A percentile compares a stretch with the other conserved stretches of the same genome.
phyloP scores from a whole-genome alignment of 1,139 yeast genomes.

The Kodamaea derodonti region DNA sequence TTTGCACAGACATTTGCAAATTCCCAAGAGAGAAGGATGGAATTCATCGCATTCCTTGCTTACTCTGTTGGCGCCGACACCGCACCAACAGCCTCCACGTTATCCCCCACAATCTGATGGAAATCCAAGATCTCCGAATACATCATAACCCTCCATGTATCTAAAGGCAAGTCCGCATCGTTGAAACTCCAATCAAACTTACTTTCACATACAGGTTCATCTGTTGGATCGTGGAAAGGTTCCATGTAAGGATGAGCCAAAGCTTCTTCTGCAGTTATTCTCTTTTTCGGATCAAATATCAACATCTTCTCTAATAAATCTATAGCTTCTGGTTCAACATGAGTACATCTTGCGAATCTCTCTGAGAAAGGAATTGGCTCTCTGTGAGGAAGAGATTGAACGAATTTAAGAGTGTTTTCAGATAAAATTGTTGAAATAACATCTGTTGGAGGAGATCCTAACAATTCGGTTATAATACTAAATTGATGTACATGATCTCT shows the following conservation, averaged over 20 bases:
- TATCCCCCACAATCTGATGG: constrained; percentile 66
- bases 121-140: constrained; percentile 94
- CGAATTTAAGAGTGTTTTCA: constrained; percentile 91
- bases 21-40: no score
- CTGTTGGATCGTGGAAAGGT: constrained; percentile 98
- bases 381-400: constrained; percentile 86
- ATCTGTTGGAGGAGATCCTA: constrained; percentile 95
- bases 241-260: constrained; percentile 88
- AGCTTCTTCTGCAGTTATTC: constrained; percentile 91
- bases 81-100: neutral
- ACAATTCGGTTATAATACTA: constrained; percentile 88
- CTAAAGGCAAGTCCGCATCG: constrained; percentile 96
- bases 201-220: constrained; percentile 91
- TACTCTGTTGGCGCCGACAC: no score
- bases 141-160: constrained; percentile 99
- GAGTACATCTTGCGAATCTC: constrained; percentile 62
- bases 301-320: constrained; percentile 87
- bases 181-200: constrained; percentile 98
- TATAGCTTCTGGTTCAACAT: constrained; percentile 88
- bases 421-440: constrained; percentile 95
- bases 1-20: no score
- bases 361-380: constrained; percentile 86
- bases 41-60: no score
- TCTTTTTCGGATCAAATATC: constrained; percentile 88
- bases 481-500: constrained; percentile 98